Evolutionary conservation across 306 rosid species (phyloP).

Genomic region (Datisca glomerata): DNA sequence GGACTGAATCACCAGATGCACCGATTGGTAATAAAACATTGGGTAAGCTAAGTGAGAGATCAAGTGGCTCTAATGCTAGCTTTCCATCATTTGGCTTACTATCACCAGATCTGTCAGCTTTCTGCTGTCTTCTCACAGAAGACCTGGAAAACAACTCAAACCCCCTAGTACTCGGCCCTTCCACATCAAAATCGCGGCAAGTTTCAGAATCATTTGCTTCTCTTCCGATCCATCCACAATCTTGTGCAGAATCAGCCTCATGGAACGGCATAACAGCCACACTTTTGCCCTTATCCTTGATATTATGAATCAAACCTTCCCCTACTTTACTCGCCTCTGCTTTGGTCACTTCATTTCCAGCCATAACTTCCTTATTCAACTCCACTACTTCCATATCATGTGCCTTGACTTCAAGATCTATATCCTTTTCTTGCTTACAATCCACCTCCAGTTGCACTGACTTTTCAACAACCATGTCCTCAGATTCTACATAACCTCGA

Average conservation of each 20-base stretch:
- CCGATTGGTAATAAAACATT: slow-evolving; percentile 91
- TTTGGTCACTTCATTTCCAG: slow-evolving; percentile 21
- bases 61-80: slow-evolving; percentile 57
- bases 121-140: slow-evolving; percentile 66
- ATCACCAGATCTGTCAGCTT: slow-evolving; percentile 31
- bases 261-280: slow-evolving; percentile 33
- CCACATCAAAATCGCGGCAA: slow-evolving; percentile 42
- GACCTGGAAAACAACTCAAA: slow-evolving; percentile 76
- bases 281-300: slow-evolving; percentile 79
- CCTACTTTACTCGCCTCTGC: slow-evolving; percentile 18
- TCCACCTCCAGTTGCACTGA: slow-evolving; percentile 20
- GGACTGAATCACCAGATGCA: slow-evolving; percentile 32
- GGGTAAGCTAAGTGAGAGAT: slow-evolving; percentile 90
- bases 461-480: slow-evolving; percentile 19
- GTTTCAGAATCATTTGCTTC: slow-evolving; percentile 33
- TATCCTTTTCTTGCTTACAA: slow-evolving; percentile 24
- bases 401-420: slow-evolving; percentile 28
- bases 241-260: slow-evolving; percentile 34
- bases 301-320: slow-evolving; percentile 28
- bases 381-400: slow-evolving; percentile 28
- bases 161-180: slow-evolving; percentile 83
- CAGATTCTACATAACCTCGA: slow-evolving; percentile 22
- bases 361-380: slow-evolving; percentile 25
- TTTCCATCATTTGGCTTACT: slow-evolving; percentile 38
- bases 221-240: slow-evolving; percentile 41